A percentile compares a stretch with the other conserved stretches of the same genome.
phyloP scores from a whole-genome alignment of 257 asterid species.

The Eucommia ulmoides region DNA sequence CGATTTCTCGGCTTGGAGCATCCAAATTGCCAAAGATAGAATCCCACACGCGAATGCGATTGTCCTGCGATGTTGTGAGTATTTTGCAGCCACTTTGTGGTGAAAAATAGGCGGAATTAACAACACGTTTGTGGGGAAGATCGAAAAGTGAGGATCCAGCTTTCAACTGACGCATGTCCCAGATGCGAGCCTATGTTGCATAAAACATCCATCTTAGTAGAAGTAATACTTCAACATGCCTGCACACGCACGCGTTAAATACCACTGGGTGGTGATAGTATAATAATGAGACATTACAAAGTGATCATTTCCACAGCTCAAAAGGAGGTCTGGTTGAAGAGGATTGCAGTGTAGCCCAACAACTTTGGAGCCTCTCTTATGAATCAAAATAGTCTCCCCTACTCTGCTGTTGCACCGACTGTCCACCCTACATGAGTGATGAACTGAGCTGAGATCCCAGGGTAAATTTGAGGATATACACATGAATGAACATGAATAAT shows the following conservation, averaged over 20 bases:
- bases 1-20: conserved; percentile 87
- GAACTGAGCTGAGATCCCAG: too few species aligned
- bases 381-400: conserved; percentile 62
- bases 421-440: conserved; percentile 52
- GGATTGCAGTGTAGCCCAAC: conserved; percentile 95
- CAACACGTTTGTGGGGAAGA: conserved; percentile 82
- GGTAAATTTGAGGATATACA: too few species aligned
- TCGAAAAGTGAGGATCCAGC: conserved; percentile 61
- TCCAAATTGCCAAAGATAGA: conserved; percentile 82
- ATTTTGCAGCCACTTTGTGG: conserved; percentile 87
- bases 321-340: conserved; percentile 81
- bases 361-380: conserved; percentile 94
- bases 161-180: conserved; percentile 83
- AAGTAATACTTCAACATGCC: too few species aligned
- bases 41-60: conserved; percentile 89
- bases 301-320: conserved; percentile 95
- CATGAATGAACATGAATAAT: too few species aligned
- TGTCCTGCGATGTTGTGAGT: conserved; percentile 91
- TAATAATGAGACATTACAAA: conserved; percentile 40
- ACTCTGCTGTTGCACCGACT: conserved; percentile 41
- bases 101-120: conserved; percentile 91
- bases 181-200: conserved; percentile 72
- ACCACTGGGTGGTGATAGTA: conserved; percentile 5
- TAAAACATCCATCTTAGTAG: too few species aligned
- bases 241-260: too few species aligned